Percentiles rank a stretch among this genome's conserved stretches.
Evolutionary conservation across 257 asterid species (phyloP).

Genomic region (Solanum verrucosum): DNA sequence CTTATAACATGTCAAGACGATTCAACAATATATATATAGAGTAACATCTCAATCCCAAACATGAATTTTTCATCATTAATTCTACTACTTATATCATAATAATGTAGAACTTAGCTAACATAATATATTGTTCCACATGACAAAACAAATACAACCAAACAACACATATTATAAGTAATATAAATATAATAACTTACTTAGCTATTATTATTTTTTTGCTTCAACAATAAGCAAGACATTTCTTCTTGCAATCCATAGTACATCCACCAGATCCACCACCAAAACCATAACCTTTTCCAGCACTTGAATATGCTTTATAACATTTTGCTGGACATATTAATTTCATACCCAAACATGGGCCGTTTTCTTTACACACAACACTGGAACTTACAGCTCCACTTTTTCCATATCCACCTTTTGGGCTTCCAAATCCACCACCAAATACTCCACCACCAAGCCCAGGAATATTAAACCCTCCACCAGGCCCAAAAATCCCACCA

Average conservation of each 20-base stretch:
- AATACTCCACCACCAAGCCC: slow-evolving; percentile 65
- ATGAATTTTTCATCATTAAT: not conserved
- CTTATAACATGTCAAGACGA: not conserved
- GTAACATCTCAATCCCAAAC: not conserved
- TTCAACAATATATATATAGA: not conserved
- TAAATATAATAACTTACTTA: not conserved
- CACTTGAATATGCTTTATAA: slow-evolving; percentile 52
- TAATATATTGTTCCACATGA: not conserved
- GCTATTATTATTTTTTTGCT: not conserved
- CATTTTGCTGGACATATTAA: slow-evolving; percentile 81
- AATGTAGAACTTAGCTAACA: not conserved
- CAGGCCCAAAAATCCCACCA: slow-evolving; percentile 45
- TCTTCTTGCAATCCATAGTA: slow-evolving; percentile 70
- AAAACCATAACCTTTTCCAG: slow-evolving; percentile 75
- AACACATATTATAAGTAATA: not conserved
- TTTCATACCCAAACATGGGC: slow-evolving; percentile 74
- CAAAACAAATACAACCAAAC: not conserved
- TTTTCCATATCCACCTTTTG: slow-evolving; percentile 48
- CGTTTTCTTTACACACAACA: slow-evolving; percentile 43
- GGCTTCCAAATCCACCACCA: slow-evolving; percentile 71
- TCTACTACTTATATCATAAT: not conserved
- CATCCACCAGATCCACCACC: slow-evolving; percentile 98
- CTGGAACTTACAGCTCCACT: slow-evolving; percentile 36
- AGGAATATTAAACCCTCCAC: slow-evolving; percentile 55
- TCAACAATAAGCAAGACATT: slow-evolving; percentile 66